phyloP scores from a whole-genome alignment of 306 rosid genomes.

The Vigna hirtella region DNA sequence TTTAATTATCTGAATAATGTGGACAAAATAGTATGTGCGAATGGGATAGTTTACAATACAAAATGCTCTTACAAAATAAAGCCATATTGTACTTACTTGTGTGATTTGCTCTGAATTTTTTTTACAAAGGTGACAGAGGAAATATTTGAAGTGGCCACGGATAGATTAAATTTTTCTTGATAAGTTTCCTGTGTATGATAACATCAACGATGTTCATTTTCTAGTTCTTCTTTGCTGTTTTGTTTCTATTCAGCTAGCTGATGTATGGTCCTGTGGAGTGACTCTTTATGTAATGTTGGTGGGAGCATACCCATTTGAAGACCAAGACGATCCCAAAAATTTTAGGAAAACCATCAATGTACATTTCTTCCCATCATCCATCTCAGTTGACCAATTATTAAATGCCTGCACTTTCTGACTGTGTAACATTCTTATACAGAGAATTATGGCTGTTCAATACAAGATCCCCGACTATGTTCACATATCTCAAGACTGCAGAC shows the following conservation, averaged over 20 bases:
- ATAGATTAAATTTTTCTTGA: slow-evolving; percentile 34
- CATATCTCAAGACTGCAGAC: slow-evolving; percentile 83
- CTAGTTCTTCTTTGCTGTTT: slow-evolving; percentile 21
- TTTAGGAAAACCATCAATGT: slow-evolving; percentile 90
- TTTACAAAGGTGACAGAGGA: slow-evolving; percentile 31
- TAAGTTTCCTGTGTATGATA: slow-evolving; percentile 29
- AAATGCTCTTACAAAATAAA: background rate
- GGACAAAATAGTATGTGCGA: slow-evolving; percentile 5
- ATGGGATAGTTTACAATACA: slow-evolving; percentile 26
- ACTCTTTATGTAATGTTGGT: slow-evolving; percentile 92
- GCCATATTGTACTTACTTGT: background rate
- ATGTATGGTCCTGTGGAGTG: slow-evolving; percentile 94
- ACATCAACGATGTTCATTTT: slow-evolving; percentile 23
- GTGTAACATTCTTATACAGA: slow-evolving; percentile 55
- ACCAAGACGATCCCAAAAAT: slow-evolving; percentile 83
- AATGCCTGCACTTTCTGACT: slow-evolving; percentile 27
- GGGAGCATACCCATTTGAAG: slow-evolving; percentile 94
- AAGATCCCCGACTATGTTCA: slow-evolving; percentile 92
- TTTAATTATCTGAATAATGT: slow-evolving; percentile 14
- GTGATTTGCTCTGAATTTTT: background rate
- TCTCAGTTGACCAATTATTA: slow-evolving; percentile 23
- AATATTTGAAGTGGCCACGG: slow-evolving; percentile 14
- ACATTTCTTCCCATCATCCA: slow-evolving; percentile 24
- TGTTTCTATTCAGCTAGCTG: slow-evolving; percentile 68
- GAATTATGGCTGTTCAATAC: slow-evolving; percentile 88